Evolutionary conservation across 805 yeast genomes (phyloP).

Genomic region (Vanderwaltozyma polyspora): DNA sequence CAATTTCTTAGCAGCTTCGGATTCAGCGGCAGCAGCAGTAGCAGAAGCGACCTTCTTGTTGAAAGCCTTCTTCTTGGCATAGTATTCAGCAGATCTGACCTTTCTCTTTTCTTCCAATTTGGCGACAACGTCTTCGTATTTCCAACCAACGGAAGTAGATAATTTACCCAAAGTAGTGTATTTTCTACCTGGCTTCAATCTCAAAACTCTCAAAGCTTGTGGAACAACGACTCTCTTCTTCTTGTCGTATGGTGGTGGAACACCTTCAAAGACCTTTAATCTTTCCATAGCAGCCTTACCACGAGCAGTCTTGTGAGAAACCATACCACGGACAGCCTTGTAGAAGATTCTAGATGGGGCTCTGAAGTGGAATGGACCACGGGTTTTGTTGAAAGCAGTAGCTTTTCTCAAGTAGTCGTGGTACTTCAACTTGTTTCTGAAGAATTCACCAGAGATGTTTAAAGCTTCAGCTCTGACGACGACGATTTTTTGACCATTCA

Average conservation of each 20-base stretch:
- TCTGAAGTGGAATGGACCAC: constrained; percentile 99
- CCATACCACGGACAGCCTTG: constrained; percentile 99
- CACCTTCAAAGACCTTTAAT: constrained; percentile 98
- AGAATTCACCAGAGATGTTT: constrained; percentile 99
- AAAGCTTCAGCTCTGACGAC: constrained; percentile 94
- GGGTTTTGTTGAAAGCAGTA: constrained; percentile 95
- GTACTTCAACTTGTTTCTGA: constrained; percentile 99
- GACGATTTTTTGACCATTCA: constrained; percentile 95
- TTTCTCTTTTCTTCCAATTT: constrained; percentile 98
- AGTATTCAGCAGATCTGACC: constrained; percentile 97
- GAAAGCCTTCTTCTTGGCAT: constrained; percentile 96
- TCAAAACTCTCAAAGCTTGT: constrained; percentile 96
- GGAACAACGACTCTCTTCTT: constrained; percentile 99
- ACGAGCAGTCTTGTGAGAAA: constrained; percentile 99
- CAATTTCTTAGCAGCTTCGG: constrained; percentile 86
- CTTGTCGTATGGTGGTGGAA: constrained; percentile 99
- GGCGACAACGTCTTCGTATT: constrained; percentile 96
- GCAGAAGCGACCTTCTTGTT: constrained; percentile 86
- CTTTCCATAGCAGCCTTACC: constrained; percentile 99
- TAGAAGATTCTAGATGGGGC: constrained; percentile 99
- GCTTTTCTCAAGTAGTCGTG: constrained; percentile 99
- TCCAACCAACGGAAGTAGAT: constrained; percentile 97
- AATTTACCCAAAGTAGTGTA: constrained; percentile 97
- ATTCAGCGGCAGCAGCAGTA: constrained; percentile 72
- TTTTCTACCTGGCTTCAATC: constrained; percentile 99